These are phyloP conservation scores for Lentinula sp. DNA, from an alignment of 768 basidiomycete genomes.

Conservation along the genomic window DNA sequence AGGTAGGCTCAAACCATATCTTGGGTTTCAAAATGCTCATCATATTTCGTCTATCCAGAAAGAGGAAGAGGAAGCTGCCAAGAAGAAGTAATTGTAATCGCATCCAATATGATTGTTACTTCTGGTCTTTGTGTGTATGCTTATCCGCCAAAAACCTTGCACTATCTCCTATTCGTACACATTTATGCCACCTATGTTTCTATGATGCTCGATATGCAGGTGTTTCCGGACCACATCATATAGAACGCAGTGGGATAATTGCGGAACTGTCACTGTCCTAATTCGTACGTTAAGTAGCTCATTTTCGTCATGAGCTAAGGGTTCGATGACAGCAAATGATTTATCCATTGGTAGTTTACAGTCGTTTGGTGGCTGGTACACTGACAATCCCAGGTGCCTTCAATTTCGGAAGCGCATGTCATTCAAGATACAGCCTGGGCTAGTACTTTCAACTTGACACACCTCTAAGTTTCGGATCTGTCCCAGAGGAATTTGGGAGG, in stretches of 20 bases:
- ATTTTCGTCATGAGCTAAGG: no score
- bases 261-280: no score
- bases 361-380: background rate
- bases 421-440: background rate
- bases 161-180: constrained; percentile 18
- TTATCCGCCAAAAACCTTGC: constrained; percentile 30
- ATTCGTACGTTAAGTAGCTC: no score
- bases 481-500: background rate
- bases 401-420: background rate
- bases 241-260: no score
- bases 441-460: background rate
- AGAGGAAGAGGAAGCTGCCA: constrained; percentile 87
- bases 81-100: constrained; percentile 63
- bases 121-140: constrained; percentile 12
- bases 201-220: constrained; percentile 22
- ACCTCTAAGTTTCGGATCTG: background rate
- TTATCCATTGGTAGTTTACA: no score
- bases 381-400: background rate
- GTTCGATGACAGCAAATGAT: no score
- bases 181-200: constrained; percentile 19
- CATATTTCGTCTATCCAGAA: constrained; percentile 41
- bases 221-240: background rate
- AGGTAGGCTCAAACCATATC: constrained; percentile 47
- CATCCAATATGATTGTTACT: constrained; percentile 16
- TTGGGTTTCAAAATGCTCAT: constrained; percentile 4